Percentiles rank a stretch among this genome's conserved stretches.
These are phyloP conservation scores for Saccharomyces hybrid DNA, from an alignment of 1,139 yeast genomes.

Conservation along the genomic window DNA sequence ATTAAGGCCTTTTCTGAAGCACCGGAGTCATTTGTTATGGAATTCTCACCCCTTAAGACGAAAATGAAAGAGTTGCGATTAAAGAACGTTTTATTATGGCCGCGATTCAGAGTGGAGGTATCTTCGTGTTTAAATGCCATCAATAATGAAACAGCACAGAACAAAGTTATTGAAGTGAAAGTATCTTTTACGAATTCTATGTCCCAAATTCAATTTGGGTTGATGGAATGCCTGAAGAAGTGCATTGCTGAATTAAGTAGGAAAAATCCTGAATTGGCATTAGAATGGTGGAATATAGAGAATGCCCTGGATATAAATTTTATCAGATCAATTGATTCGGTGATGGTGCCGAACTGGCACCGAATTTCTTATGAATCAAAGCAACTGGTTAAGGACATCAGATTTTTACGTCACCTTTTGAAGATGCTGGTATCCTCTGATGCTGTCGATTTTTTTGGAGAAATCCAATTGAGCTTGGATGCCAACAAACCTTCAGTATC, in stretches of 20 bases:
- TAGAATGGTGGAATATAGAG: slow-evolving; percentile 78
- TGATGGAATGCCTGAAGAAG: slow-evolving; percentile 70
- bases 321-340: slow-evolving; percentile 50
- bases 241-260: slow-evolving; percentile 71
- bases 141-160: slow-evolving; percentile 17
- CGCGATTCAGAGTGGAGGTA: slow-evolving; percentile 83
- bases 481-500: slow-evolving; percentile 48
- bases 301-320: slow-evolving; percentile 62
- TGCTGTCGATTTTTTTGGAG: slow-evolving; percentile 63
- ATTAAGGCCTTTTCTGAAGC: slow-evolving; percentile 82
- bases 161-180: slow-evolving; percentile 69
- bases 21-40: slow-evolving; percentile 65
- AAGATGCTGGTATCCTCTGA: slow-evolving; percentile 53
- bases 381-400: slow-evolving; percentile 65
- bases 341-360: slow-evolving; percentile 82
- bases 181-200: slow-evolving; percentile 64
- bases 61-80: slow-evolving; percentile 58
- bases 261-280: slow-evolving; percentile 55
- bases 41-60: slow-evolving; percentile 69
- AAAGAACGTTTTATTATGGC: slow-evolving; percentile 73
- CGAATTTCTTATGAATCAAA: slow-evolving; percentile 71
- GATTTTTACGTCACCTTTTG: slow-evolving; percentile 53
- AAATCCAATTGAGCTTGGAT: slow-evolving; percentile 59
- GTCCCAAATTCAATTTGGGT: slow-evolving; percentile 73
- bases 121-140: slow-evolving; percentile 51